Conservation (phyloP, 441 rosid species). For the Populus hybrid region DNA sequence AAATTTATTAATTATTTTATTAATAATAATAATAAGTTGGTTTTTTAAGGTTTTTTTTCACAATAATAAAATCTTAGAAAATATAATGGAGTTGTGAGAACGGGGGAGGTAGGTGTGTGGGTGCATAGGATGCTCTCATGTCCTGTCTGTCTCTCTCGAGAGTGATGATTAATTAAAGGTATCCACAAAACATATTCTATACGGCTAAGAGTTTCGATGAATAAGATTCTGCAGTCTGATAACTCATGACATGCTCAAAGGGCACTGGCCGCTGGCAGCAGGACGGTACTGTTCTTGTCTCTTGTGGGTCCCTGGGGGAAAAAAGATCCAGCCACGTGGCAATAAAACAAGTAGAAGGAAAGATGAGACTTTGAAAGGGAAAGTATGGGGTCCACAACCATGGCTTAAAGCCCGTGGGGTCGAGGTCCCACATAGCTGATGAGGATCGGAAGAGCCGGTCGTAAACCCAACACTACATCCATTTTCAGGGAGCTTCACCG, state of each 20-base stretch:
- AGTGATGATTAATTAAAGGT: neutral
- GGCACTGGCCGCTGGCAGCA: neutral
- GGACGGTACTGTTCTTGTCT: constrained; percentile 16
- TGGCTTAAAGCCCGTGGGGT: neutral
- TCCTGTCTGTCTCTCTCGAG: neutral
- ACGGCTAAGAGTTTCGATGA: neutral
- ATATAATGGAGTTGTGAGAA: no score
- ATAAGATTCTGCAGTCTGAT: neutral
- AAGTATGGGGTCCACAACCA: neutral
- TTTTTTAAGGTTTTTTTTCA: no score
- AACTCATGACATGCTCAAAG: neutral
- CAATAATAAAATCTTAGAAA: no score
- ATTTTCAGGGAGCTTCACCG: no score
- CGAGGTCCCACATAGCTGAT: no score
- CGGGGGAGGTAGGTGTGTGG: neutral
- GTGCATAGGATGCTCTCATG: neutral
- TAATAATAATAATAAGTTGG: no score
- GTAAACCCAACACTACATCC: no score
- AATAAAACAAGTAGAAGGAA: neutral
- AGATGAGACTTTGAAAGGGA: neutral
- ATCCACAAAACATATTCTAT: no score
- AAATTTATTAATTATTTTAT: no score
- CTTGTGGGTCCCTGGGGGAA: neutral
- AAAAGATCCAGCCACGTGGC: neutral
- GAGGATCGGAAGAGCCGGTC: no score